Percentiles rank a stretch among this genome's conserved stretches.
phyloP scores from a whole-genome alignment of 257 asterid genomes.

The Primulina huaijiensis region DNA sequence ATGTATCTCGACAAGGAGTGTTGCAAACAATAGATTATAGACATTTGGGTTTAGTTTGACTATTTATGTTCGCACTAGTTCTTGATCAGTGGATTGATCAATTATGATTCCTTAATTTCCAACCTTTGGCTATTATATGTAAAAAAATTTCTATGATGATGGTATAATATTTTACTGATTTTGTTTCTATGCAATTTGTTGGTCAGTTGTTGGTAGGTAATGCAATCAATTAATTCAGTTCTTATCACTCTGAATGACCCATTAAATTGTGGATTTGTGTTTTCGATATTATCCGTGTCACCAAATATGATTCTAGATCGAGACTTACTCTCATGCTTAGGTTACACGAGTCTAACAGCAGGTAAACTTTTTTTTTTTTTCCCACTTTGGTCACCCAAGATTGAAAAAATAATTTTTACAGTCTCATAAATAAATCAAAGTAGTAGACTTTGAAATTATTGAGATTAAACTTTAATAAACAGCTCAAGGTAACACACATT shows the following conservation, averaged over 20 bases:
- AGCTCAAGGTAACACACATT: not conserved
- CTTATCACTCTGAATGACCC: not conserved
- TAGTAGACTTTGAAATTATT: not conserved
- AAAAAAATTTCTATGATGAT: no score
- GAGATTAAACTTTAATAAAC: not conserved
- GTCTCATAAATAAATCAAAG: not conserved
- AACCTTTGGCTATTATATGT: not conserved
- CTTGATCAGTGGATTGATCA: slow-evolving; percentile 17
- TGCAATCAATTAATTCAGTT: not conserved
- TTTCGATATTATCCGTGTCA: not conserved
- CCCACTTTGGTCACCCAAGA: not conserved
- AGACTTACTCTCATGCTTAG: not conserved
- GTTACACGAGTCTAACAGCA: not conserved
- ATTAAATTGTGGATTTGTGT: not conserved
- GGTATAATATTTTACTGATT: not conserved
- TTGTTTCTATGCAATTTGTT: not conserved
- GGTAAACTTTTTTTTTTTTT: no score
- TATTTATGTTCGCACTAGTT: not conserved
- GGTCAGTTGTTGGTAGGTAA: no score
- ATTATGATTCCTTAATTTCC: slow-evolving; percentile 1
- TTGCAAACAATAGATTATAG: slow-evolving; percentile 9
- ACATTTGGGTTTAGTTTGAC: slow-evolving; percentile 15
- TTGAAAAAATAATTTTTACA: no score
- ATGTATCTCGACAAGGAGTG: not conserved
- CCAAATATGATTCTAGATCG: not conserved